Conservation (phyloP, 2,329 filamentous ascomycete species). For the Capronia epimyces region DNA sequence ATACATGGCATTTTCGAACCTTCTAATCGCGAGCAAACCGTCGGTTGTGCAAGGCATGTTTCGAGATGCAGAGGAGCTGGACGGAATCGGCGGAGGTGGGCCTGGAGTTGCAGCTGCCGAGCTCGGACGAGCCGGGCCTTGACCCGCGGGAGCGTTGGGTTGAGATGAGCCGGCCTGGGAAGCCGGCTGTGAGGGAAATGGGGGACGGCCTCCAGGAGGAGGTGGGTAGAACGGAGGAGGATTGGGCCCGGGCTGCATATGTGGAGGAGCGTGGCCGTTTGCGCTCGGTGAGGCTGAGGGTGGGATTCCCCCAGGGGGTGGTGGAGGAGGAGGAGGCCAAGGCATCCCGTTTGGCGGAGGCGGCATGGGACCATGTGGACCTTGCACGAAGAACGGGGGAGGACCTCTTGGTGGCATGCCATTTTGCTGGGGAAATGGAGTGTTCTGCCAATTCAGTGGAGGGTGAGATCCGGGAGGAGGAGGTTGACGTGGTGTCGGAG, state of each 20-base stretch:
- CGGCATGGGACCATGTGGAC: constrained; percentile 21
- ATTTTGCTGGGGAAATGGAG: constrained; percentile 22
- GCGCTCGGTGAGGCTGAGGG: constrained; percentile 7
- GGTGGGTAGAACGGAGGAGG: constrained; percentile 16
- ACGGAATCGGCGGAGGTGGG: constrained; percentile 5
- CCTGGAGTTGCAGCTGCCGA: constrained; percentile 10
- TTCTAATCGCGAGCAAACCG: constrained; percentile 21
- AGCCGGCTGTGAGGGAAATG: constrained; percentile 10
- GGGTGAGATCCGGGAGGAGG: constrained; percentile 21
- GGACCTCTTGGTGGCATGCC: constrained; percentile 21
- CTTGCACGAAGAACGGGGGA: constrained; percentile 22
- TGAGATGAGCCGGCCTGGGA: constrained; percentile 8
- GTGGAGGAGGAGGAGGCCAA: constrained; percentile 16
- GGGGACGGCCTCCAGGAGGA: constrained; percentile 4
- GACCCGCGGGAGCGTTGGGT: constrained; percentile 8
- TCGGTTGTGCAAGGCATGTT: constrained; percentile 26
- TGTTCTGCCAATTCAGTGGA: constrained; percentile 25
- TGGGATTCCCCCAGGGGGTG: constrained; percentile 13
- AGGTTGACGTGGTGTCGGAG: constrained; percentile 16
- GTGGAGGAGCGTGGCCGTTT: constrained; percentile 3
- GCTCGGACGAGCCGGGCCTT: constrained; percentile 14
- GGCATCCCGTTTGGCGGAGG: constrained; percentile 27
- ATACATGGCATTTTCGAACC: constrained; percentile 25
- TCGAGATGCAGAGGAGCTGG: constrained; percentile 21
- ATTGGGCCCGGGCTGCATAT: constrained; percentile 9